These are phyloP conservation scores for Gynostemma pentaphyllum DNA, from an alignment of 306 rosid species.

Conservation along the genomic window DNA sequence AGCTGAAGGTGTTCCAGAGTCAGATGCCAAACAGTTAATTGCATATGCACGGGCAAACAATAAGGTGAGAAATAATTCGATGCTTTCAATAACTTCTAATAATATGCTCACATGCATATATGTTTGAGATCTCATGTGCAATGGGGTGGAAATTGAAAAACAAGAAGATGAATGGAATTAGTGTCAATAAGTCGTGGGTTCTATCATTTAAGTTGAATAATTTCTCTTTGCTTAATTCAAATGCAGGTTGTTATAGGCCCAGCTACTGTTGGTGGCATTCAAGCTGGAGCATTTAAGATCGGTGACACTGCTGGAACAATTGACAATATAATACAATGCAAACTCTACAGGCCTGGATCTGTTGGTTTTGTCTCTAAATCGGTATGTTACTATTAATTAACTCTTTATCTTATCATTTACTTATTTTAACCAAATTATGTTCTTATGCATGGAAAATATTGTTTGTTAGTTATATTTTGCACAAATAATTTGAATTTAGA, in stretches of 20 bases:
- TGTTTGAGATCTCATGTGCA: background rate
- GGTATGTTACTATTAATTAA: constrained; percentile 38
- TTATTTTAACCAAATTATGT: background rate
- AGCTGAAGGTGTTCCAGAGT: constrained; percentile 98
- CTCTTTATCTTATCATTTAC: constrained; percentile 7
- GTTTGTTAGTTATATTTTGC: background rate
- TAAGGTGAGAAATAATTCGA: constrained; percentile 38
- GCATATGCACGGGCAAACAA: constrained; percentile 89
- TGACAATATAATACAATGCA: constrained; percentile 85
- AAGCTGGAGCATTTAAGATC: constrained; percentile 98
- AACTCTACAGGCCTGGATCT: constrained; percentile 99
- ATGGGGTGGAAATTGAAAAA: background rate
- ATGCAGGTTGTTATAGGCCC: constrained; percentile 90
- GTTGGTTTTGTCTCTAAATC: constrained; percentile 99
- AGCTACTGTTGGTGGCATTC: constrained; percentile 98
- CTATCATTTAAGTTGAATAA: background rate
- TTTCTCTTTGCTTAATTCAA: background rate
- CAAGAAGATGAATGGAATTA: background rate
- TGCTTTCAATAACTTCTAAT: background rate
- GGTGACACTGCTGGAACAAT: constrained; percentile 99
- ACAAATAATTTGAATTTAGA: background rate
- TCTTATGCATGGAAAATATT: background rate
- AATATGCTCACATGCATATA: background rate
- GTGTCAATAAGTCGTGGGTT: background rate
- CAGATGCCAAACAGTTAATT: constrained; percentile 84